phyloP scores from a whole-genome alignment of 257 asterid genomes.

The Nicotiana undulata region DNA sequence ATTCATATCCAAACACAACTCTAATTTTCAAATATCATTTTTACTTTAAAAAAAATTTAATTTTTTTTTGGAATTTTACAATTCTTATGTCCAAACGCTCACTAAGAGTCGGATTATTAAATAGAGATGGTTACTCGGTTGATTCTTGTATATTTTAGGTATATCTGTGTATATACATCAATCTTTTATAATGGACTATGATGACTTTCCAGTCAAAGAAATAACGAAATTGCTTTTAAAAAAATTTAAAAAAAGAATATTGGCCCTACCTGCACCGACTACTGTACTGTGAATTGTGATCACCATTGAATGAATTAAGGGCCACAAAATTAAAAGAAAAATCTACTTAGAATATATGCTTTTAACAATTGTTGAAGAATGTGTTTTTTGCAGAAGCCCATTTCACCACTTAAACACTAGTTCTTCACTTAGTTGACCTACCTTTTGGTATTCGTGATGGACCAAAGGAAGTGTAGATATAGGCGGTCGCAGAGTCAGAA shows the following conservation, averaged over 20 bases:
- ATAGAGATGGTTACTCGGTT: too few species aligned
- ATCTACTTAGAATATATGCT: background rate
- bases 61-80: too few species aligned
- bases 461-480: background rate
- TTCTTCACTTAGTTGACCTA: background rate
- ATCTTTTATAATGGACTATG: background rate
- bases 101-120: too few species aligned
- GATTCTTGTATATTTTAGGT: background rate
- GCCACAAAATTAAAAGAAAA: background rate
- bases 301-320: background rate
- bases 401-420: background rate
- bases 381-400: background rate
- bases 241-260: background rate
- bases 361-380: background rate
- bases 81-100: too few species aligned
- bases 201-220: background rate
- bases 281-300: background rate
- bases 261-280: conserved; percentile 3
- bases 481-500: too few species aligned
- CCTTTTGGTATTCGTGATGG: background rate
- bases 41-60: too few species aligned
- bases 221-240: too few species aligned
- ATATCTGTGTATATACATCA: background rate
- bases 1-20: too few species aligned
- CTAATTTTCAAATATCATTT: too few species aligned